These are phyloP conservation scores for Amanita muscaria DNA, from an alignment of 768 basidiomycete species.

Conservation along the genomic window DNA sequence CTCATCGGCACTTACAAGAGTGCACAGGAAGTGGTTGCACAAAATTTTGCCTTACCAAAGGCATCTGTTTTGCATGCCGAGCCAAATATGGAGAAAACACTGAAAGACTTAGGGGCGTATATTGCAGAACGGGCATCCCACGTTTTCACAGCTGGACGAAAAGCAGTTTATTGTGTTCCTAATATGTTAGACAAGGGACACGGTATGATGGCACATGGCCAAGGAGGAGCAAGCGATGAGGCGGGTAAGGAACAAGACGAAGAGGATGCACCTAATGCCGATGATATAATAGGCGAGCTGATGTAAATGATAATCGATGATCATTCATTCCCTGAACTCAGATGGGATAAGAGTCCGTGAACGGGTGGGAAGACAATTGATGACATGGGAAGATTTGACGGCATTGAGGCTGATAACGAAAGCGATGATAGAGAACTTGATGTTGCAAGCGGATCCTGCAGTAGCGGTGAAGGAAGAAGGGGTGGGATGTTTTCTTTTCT, in stretches of 20 bases:
- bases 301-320: not conserved
- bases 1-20: not conserved
- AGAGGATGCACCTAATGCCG: not conserved
- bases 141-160: not conserved
- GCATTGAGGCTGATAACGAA: not conserved
- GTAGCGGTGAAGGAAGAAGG: not conserved
- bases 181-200: constrained; percentile 7
- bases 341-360: too few relatives aligned
- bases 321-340: not conserved
- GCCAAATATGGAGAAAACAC: not conserved
- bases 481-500: not conserved
- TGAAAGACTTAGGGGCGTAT: not conserved
- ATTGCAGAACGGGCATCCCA: not conserved
- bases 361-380: too few relatives aligned
- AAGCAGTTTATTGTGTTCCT: not conserved
- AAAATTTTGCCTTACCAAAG: constrained; percentile 21
- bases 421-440: not conserved
- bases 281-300: constrained; percentile 2
- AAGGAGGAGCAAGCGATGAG: not conserved
- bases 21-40: not conserved
- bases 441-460: not conserved
- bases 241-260: not conserved
- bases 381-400: not conserved
- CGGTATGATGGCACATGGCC: constrained; percentile 20
- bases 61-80: constrained; percentile 12